Conservation (phyloP, 1,284 basidiomycete species). For the Cutaneotrichosporon curvatum region DNA sequence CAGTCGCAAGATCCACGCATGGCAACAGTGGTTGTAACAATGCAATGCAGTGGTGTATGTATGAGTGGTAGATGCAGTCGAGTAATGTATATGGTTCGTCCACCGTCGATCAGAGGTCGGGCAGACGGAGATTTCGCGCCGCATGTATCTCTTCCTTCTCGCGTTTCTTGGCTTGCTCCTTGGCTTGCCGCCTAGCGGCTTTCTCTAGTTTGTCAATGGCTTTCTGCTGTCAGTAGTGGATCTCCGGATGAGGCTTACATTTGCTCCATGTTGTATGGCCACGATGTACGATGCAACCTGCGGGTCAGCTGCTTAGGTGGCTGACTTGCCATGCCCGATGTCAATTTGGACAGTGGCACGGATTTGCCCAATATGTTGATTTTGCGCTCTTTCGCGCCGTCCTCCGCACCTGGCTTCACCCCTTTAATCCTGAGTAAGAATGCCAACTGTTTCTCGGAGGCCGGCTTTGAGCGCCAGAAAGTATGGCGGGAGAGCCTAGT, state of each 20-base stretch:
- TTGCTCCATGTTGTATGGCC: background rate
- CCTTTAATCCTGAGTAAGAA: slow-evolving; percentile 56
- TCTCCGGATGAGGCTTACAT: background rate
- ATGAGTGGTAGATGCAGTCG: no score
- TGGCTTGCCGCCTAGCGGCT: no score
- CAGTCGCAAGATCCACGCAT: no score
- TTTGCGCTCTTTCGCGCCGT: background rate
- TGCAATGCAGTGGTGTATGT: no score
- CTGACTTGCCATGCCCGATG: background rate
- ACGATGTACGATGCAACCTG: background rate
- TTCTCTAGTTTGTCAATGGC: background rate
- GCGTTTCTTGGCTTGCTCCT: no score
- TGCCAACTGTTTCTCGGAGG: slow-evolving; percentile 59
- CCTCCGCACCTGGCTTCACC: slow-evolving; percentile 1
- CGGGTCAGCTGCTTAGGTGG: background rate
- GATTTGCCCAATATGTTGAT: background rate
- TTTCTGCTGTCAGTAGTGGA: no score
- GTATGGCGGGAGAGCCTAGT: slow-evolving; percentile 60
- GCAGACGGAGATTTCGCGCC: no score
- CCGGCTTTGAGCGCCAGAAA: slow-evolving; percentile 62
- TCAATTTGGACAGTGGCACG: background rate
- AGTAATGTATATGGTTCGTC: no score
- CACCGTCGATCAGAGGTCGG: no score
- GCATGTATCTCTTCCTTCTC: no score
- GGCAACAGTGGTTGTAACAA: slow-evolving; percentile 20